A percentile compares a stretch with the other conserved stretches of the same genome.
Evolutionary conservation across 768 basidiomycete genomes (phyloP).

Genomic region (Termitomyces sp.): DNA sequence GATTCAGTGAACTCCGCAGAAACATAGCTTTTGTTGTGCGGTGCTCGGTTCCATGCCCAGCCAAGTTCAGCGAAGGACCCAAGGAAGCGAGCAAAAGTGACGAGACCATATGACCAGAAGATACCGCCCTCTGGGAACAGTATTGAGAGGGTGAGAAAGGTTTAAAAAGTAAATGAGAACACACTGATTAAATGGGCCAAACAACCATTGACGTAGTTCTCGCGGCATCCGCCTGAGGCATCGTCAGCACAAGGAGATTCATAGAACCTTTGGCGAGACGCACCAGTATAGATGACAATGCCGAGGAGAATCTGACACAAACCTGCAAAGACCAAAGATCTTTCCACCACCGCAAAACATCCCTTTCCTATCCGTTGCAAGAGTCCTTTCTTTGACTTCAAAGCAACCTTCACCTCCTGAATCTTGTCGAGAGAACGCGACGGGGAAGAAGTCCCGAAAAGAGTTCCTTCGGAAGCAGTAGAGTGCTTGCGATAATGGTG

Average conservation of each 20-base stretch:
- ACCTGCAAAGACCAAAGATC: conserved; percentile 66
- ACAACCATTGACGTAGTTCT: conserved; percentile 74
- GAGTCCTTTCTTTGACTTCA: conserved; percentile 18
- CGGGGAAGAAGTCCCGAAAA: conserved; percentile 47
- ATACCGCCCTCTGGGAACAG: conserved; percentile 70
- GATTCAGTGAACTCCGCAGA: conserved; percentile 81
- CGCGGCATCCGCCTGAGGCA: conserved; percentile 68
- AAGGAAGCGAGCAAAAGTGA: conserved; percentile 92
- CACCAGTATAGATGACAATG: conserved; percentile 74
- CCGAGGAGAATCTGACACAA: conserved; percentile 66
- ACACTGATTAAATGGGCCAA: conserved; percentile 89
- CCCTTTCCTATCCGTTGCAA: conserved; percentile 40
- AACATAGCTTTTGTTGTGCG: conserved; percentile 39
- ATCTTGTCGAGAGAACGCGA: conserved; percentile 57
- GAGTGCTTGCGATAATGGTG: conserved; percentile 42
- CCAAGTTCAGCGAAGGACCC: conserved; percentile 83
- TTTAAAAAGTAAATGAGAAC: conserved; percentile 22
- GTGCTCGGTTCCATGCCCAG: conserved; percentile 92
- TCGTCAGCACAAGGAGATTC: not conserved
- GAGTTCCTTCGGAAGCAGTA: conserved; percentile 46
- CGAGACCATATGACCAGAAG: conserved; percentile 88
- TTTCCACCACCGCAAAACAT: conserved; percentile 53
- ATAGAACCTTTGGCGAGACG: conserved; percentile 3
- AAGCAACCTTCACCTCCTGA: conserved; percentile 31
- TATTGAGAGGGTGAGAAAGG: conserved; percentile 6